phyloP scores from a whole-genome alignment of 495 filamentous ascomycete genomes.

The Haplographium delicatum region DNA sequence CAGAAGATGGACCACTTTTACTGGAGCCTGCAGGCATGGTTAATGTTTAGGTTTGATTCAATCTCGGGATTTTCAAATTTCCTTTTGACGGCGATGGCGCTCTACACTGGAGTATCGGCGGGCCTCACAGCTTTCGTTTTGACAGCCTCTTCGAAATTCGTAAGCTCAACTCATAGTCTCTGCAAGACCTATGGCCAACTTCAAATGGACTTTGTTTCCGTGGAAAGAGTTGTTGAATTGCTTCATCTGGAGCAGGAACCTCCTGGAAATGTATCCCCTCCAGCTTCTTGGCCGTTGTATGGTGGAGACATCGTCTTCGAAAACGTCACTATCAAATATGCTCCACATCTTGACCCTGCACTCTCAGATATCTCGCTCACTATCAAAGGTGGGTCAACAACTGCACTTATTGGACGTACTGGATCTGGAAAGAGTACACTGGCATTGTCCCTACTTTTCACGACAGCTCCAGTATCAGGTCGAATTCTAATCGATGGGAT shows the following conservation, averaged over 20 bases:
- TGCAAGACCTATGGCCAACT: constrained; percentile 74
- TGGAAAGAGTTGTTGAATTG: constrained; percentile 76
- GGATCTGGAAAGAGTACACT: constrained; percentile 64
- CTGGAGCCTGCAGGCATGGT: constrained; percentile 79
- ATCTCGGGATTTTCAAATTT: constrained; percentile 69
- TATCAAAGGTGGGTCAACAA: constrained; percentile 67
- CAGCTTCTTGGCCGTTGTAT: constrained; percentile 68
- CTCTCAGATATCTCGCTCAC: constrained; percentile 57
- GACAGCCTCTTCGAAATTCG: constrained; percentile 54
- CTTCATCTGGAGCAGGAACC: constrained; percentile 70
- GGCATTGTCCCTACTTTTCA: constrained; percentile 58
- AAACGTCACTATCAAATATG: constrained; percentile 70
- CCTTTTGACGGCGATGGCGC: constrained; percentile 59
- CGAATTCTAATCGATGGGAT: constrained; percentile 55
- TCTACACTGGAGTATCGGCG: constrained; percentile 62
- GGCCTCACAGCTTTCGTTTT: constrained; percentile 76
- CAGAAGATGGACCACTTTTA: constrained; percentile 94
- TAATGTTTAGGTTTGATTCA: constrained; percentile 70
- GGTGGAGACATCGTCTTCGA: constrained; percentile 68
- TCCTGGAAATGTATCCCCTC: constrained; percentile 56
- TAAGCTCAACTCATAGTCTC: constrained; percentile 62
- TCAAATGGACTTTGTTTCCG: constrained; percentile 86
- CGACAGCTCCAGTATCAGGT: constrained; percentile 45
- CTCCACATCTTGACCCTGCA: constrained; percentile 65
- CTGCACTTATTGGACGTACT: constrained; percentile 33